Evolutionary conservation across 768 basidiomycete genomes (phyloP).

Genomic region (Leccinum arenicola): DNA sequence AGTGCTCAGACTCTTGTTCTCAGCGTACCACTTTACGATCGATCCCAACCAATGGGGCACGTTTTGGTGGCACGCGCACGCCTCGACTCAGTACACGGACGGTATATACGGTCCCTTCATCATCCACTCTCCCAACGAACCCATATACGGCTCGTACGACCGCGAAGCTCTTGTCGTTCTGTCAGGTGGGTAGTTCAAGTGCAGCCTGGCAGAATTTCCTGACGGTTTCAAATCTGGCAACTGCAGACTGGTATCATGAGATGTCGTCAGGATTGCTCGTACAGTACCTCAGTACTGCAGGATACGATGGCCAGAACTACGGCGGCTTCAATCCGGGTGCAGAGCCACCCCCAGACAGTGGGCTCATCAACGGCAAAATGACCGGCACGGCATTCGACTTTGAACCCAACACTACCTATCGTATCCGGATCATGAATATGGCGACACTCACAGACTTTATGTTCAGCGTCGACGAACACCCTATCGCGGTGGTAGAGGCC

Average conservation of each 20-base stretch:
- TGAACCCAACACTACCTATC: conserved; percentile 37
- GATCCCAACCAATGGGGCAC: conserved; percentile 42
- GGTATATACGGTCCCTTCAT: conserved; percentile 49
- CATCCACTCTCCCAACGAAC: conserved; percentile 39
- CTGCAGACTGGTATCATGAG: conserved; percentile 33
- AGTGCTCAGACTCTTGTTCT: neutral
- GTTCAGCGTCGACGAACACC: conserved; percentile 46
- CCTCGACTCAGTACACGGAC: conserved; percentile 43
- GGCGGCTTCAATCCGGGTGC: conserved; percentile 31
- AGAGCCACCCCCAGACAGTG: conserved; percentile 38
- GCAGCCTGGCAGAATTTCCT: neutral
- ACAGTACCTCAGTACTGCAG: conserved; percentile 29
- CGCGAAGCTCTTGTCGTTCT: conserved; percentile 38
- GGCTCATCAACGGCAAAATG: conserved; percentile 35
- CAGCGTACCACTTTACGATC: conserved; percentile 40
- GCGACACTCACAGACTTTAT: conserved; percentile 45
- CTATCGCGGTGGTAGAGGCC: conserved; percentile 45
- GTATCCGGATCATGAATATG: conserved; percentile 47
- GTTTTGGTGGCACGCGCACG: conserved; percentile 48
- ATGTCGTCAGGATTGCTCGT: conserved; percentile 29
- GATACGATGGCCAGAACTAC: conserved; percentile 29
- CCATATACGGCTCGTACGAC: conserved; percentile 36
- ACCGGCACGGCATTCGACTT: conserved; percentile 29
- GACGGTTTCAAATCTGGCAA: neutral
- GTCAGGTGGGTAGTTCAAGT: conserved; percentile 27